These are phyloP conservation scores for Skeletonema potamos DNA, from an alignment of 108 stramenopile species.

Conservation along the genomic window DNA sequence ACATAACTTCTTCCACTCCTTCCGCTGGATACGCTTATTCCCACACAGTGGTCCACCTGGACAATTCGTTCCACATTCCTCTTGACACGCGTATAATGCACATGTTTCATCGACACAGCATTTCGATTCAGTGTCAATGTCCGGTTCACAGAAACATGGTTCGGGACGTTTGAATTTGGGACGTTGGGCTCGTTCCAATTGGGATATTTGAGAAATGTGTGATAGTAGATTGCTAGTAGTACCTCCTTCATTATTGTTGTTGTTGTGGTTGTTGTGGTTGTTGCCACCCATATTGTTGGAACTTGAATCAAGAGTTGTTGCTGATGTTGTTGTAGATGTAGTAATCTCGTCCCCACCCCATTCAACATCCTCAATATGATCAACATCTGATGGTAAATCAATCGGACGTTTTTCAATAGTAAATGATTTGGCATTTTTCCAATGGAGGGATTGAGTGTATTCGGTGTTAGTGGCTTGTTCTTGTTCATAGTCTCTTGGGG, in stretches of 20 bases:
- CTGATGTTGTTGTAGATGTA: neutral
- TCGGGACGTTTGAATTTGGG: constrained; percentile 38
- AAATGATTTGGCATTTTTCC: constrained; percentile 24
- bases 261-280: neutral
- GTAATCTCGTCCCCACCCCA: constrained; percentile 34
- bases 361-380: constrained; percentile 52
- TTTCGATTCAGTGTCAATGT: constrained; percentile 5
- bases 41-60: constrained; percentile 66
- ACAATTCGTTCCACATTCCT: constrained; percentile 78
- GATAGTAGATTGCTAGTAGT: neutral
- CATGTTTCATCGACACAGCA: constrained; percentile 57
- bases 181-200: constrained; percentile 33
- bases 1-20: constrained; percentile 61
- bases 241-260: neutral
- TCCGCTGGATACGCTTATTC: constrained; percentile 68
- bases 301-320: neutral
- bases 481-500: neutral
- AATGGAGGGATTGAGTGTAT: constrained; percentile 43
- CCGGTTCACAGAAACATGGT: constrained; percentile 55
- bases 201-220: neutral
- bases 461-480: neutral
- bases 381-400: constrained; percentile 40
- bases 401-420: constrained; percentile 24
- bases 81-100: constrained; percentile 73
- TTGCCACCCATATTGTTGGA: neutral